Evolutionary conservation across 345 rosid genomes (phyloP).

Genomic region (Ceriops tagal): DNA sequence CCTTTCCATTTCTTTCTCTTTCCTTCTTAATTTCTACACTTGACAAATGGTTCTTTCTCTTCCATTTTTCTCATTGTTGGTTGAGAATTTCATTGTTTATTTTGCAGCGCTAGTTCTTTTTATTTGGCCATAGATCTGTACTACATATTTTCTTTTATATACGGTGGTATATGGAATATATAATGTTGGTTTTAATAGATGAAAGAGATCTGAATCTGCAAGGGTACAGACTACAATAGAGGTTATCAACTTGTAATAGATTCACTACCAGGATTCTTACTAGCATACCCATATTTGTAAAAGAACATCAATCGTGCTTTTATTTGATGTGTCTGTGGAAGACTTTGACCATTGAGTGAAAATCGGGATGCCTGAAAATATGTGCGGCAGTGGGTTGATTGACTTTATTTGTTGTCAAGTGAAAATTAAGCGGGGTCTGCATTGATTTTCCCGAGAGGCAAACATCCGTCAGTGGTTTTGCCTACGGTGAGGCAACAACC

Average conservation of each 20-base stretch:
- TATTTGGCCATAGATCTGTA: too few relatives aligned
- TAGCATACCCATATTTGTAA: not conserved
- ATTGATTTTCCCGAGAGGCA: not conserved
- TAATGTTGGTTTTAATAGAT: not conserved
- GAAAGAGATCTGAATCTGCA: not conserved
- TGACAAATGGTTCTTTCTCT: too few relatives aligned
- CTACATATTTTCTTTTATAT: too few relatives aligned
- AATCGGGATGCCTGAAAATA: too few relatives aligned
- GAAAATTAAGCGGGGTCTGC: not conserved
- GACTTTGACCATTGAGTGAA: not conserved
- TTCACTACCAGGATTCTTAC: slow-evolving; percentile 10
- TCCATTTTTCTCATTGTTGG: too few relatives aligned
- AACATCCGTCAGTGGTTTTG: not conserved
- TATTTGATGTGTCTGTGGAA: not conserved
- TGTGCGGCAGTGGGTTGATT: not conserved
- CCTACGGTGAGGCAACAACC: not conserved
- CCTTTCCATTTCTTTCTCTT: too few relatives aligned
- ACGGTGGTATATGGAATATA: too few relatives aligned
- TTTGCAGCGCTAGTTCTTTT: too few relatives aligned
- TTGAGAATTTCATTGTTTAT: too few relatives aligned
- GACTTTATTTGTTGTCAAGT: not conserved
- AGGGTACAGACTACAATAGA: not conserved
- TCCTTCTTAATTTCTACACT: too few relatives aligned
- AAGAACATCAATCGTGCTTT: too few relatives aligned
- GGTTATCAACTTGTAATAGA: not conserved